These are phyloP conservation scores for Botryosphaeria dothidea DNA, from an alignment of 2,329 filamentous ascomycete genomes.

Conservation along the genomic window DNA sequence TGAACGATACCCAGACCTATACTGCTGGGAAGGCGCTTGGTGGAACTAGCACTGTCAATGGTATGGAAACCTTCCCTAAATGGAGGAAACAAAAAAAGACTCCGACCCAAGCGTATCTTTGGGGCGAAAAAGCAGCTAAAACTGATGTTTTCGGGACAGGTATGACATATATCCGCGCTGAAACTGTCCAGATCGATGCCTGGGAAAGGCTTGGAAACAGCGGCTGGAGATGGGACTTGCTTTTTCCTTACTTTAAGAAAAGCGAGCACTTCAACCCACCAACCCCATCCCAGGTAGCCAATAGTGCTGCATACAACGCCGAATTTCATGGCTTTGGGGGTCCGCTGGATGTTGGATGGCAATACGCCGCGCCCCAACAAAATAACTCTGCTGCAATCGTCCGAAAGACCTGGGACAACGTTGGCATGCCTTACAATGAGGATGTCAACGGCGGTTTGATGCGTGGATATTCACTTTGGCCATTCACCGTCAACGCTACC, in stretches of 20 bases:
- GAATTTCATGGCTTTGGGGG: constrained; percentile 12
- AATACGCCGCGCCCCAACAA: not conserved
- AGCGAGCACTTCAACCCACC: constrained; percentile 20
- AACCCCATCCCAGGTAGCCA: not conserved
- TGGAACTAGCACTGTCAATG: constrained; percentile 42
- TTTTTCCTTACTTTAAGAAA: constrained; percentile 21
- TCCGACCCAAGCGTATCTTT: too few relatives aligned
- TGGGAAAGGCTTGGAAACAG: constrained; percentile 20
- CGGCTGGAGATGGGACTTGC: constrained; percentile 21
- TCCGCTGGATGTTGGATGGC: constrained; percentile 19
- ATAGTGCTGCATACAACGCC: constrained; percentile 17
- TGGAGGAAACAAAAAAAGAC: not conserved
- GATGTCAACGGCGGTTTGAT: constrained; percentile 41
- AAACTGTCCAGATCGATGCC: constrained; percentile 19
- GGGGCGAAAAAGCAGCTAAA: not conserved
- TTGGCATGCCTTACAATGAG: constrained; percentile 35
- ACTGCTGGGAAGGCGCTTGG: constrained; percentile 39
- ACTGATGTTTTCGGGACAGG: constrained; percentile 15
- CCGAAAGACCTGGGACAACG: constrained; percentile 32
- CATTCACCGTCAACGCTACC: constrained; percentile 36
- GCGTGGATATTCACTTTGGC: constrained; percentile 39
- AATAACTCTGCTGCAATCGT: constrained; percentile 24
- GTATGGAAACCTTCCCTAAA: constrained; percentile 21
- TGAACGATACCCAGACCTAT: constrained; percentile 25
- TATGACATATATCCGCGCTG: constrained; percentile 21